phyloP scores from a whole-genome alignment of 352 stramenopile genomes.

The Globisporangium parvum region DNA sequence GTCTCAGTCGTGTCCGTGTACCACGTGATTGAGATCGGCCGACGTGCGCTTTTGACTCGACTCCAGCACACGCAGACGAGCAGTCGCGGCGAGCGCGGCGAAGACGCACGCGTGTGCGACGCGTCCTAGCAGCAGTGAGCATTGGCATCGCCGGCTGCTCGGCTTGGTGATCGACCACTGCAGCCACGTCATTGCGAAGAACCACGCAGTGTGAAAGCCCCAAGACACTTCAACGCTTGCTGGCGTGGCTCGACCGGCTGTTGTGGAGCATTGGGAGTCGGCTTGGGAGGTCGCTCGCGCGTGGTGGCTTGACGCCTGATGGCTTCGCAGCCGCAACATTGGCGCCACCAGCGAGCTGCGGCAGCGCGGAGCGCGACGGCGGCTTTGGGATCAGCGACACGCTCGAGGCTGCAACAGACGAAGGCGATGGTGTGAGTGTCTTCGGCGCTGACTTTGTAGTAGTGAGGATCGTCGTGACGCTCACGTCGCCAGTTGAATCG shows the following conservation, averaged over 20 bases:
- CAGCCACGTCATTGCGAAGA: neutral
- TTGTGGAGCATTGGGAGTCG: constrained; percentile 2
- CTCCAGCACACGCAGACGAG: neutral
- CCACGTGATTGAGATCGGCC: constrained; percentile 12
- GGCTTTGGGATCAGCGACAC: constrained; percentile 6
- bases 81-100: neutral
- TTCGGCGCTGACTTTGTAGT: neutral
- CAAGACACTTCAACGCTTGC: constrained; percentile 4
- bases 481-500: neutral
- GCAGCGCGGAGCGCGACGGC: constrained; percentile 1
- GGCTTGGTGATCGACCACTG: neutral
- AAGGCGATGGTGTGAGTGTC: neutral
- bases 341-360: neutral
- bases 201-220: too few relatives aligned
- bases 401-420: neutral
- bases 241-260: neutral
- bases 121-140: neutral
- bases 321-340: neutral
- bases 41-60: neutral
- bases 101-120: neutral
- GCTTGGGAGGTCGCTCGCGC: constrained; percentile 3
- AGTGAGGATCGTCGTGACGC: neutral
- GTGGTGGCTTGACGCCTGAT: constrained; percentile 3
- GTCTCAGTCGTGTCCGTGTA: constrained; percentile 12
- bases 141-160: too few relatives aligned